Evolutionary conservation across 345 rosid genomes (phyloP).

Genomic region (Mangifera indica): DNA sequence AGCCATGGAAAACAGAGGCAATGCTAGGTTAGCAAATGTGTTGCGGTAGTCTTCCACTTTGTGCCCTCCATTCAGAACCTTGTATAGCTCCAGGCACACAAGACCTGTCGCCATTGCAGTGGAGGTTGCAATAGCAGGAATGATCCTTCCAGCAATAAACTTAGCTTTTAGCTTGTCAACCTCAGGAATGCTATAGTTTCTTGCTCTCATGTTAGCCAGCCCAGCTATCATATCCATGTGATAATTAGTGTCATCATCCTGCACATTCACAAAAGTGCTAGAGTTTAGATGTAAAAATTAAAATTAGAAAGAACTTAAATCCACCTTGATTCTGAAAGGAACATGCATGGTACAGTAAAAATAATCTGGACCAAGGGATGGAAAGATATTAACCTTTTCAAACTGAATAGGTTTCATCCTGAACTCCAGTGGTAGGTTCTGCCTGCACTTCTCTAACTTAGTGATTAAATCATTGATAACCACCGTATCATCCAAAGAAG

Average conservation of each 20-base stretch:
- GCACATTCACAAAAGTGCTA: constrained; percentile 31
- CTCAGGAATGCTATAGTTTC: constrained; percentile 92
- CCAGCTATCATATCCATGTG: constrained; percentile 99
- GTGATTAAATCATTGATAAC: constrained; percentile 61
- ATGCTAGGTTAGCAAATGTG: constrained; percentile 92
- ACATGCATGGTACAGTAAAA: background rate
- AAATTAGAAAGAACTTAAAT: background rate
- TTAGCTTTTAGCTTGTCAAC: constrained; percentile 98
- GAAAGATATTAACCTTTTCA: constrained; percentile 67
- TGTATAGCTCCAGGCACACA: constrained; percentile 94
- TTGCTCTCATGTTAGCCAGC: constrained; percentile 99
- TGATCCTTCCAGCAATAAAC: constrained; percentile 97
- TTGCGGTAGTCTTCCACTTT: constrained; percentile 88
- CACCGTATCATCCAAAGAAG: constrained; percentile 83
- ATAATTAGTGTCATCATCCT: constrained; percentile 98
- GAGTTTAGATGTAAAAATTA: background rate
- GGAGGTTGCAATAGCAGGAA: constrained; percentile 96
- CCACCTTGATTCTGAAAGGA: background rate
- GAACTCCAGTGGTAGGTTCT: constrained; percentile 52
- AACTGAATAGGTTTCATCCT: constrained; percentile 93
- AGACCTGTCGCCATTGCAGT: constrained; percentile 98
- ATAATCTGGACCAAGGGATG: background rate
- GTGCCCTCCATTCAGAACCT: constrained; percentile 75
- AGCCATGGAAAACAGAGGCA: constrained; percentile 91
- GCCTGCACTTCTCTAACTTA: constrained; percentile 66